Conservation (phyloP, 495 filamentous ascomycete genomes). For the Podospora didyma region DNA sequence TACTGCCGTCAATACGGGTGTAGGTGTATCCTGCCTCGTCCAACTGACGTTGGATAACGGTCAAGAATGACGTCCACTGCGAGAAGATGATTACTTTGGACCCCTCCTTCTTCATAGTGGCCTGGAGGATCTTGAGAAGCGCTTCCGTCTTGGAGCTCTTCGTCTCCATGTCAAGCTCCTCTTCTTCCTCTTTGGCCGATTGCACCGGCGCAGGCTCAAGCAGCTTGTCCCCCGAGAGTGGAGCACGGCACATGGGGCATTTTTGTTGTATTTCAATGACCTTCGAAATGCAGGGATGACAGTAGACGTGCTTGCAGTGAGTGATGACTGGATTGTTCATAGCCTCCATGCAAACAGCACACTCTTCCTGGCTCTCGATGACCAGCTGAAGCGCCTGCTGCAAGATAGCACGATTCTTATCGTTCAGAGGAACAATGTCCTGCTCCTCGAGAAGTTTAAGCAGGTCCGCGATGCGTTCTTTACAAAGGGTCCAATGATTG, state of each 20-base stretch:
- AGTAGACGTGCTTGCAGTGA: constrained; percentile 81
- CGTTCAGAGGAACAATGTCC: constrained; percentile 64
- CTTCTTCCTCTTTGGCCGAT: constrained; percentile 35
- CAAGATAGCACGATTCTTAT: constrained; percentile 67
- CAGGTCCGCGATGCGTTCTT: constrained; percentile 66
- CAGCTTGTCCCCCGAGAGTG: constrained; percentile 57
- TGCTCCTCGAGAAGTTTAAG: constrained; percentile 61
- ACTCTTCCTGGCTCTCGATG: constrained; percentile 80
- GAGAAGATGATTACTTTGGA: constrained; percentile 89
- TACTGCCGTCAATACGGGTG: constrained; percentile 79
- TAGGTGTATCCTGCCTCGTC: constrained; percentile 57
- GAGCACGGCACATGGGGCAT: constrained; percentile 84
- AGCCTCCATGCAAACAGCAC: constrained; percentile 75
- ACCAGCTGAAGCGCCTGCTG: constrained; percentile 74
- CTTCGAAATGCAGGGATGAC: constrained; percentile 67
- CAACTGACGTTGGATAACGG: constrained; percentile 72
- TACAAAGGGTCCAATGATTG: constrained; percentile 83
- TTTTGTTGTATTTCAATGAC: constrained; percentile 77
- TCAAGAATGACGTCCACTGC: constrained; percentile 89
- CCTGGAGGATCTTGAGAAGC: constrained; percentile 71
- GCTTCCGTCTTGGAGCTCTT: constrained; percentile 83
- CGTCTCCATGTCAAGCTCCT: constrained; percentile 55
- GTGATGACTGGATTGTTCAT: constrained; percentile 80
- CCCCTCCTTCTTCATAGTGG: constrained; percentile 59
- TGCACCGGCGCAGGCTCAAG: constrained; percentile 59